A percentile compares a stretch with the other conserved stretches of the same genome.
Evolutionary conservation across 768 basidiomycete genomes (phyloP).

Genomic region (Lepiota venenata): DNA sequence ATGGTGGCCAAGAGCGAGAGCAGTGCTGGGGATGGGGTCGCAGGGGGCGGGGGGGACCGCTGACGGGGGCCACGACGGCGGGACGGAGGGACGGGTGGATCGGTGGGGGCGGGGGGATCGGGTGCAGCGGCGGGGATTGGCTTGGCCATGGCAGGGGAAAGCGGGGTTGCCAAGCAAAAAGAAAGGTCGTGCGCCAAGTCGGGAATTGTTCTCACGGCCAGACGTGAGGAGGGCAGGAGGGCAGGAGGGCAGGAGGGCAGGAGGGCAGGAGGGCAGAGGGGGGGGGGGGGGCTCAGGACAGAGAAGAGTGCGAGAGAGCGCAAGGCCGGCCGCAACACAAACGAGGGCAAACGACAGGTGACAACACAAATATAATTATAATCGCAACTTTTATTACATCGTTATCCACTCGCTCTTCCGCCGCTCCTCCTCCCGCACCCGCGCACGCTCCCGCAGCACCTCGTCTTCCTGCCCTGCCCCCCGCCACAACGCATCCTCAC

Average conservation of each 20-base stretch:
- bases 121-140: constrained; percentile 36
- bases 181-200: constrained; percentile 24
- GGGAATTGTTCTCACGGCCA: not conserved
- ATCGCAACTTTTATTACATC: constrained; percentile 3
- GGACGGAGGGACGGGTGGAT: constrained; percentile 5
- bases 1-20: constrained; percentile 52
- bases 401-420: constrained; percentile 35
- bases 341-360: constrained; percentile 14
- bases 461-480: constrained; percentile 30
- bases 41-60: constrained; percentile 25
- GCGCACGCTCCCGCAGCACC: constrained; percentile 33
- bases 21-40: constrained; percentile 37
- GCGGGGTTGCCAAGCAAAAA: constrained; percentile 36
- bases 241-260: constrained; percentile 19
- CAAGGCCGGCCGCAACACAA: too few species aligned
- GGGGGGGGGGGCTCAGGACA: constrained; percentile 12
- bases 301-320: constrained; percentile 7
- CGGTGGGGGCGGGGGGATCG: constrained; percentile 20
- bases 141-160: constrained; percentile 50
- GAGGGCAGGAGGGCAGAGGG: constrained; percentile 13
- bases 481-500: constrained; percentile 55
- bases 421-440: constrained; percentile 54
- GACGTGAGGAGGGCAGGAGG: constrained; percentile 5
- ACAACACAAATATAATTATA: constrained; percentile 12
- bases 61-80: constrained; percentile 9